These are phyloP conservation scores for Brassica carinata DNA, from an alignment of 345 rosid genomes.

Conservation along the genomic window DNA sequence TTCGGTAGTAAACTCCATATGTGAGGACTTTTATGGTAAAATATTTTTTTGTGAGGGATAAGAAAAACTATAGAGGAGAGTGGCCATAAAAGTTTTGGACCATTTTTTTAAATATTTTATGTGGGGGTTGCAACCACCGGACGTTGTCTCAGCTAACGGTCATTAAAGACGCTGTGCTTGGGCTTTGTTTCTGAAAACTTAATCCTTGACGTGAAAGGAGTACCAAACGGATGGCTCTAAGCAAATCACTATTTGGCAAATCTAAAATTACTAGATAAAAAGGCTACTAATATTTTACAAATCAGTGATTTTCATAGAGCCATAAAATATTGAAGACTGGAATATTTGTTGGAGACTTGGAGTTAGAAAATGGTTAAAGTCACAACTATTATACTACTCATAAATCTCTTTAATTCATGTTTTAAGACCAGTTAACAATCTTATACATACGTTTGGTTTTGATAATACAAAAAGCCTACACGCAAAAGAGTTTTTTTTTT, in stretches of 20 bases:
- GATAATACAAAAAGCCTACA: not conserved
- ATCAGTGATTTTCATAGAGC: not conserved
- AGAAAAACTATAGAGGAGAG: not conserved
- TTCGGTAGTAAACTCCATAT: not conserved
- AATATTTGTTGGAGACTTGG: not conserved
- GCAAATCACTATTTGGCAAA: too few species aligned
- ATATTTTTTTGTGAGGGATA: not conserved
- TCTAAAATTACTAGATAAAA: too few species aligned
- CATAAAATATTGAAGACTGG: not conserved
- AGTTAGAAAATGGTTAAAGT: not conserved
- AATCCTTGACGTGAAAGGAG: not conserved
- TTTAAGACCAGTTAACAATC: not conserved
- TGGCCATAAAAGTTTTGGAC: not conserved
- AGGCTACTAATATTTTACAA: not conserved
- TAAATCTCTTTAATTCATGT: not conserved
- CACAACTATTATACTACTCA: not conserved
- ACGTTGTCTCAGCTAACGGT: conserved; percentile 34
- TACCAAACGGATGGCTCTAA: not conserved
- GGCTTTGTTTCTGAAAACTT: not conserved
- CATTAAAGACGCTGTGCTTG: not conserved
- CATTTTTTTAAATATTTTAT: conserved; percentile 8
- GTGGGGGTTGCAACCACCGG: conserved; percentile 41
- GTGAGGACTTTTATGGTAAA: not conserved
- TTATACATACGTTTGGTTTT: not conserved
- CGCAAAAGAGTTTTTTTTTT: not conserved